Percentiles rank a stretch among this genome's conserved stretches.
Evolutionary conservation across 176 grass and related monocot species (phyloP).

Genomic region (Oryza glaberrima): DNA sequence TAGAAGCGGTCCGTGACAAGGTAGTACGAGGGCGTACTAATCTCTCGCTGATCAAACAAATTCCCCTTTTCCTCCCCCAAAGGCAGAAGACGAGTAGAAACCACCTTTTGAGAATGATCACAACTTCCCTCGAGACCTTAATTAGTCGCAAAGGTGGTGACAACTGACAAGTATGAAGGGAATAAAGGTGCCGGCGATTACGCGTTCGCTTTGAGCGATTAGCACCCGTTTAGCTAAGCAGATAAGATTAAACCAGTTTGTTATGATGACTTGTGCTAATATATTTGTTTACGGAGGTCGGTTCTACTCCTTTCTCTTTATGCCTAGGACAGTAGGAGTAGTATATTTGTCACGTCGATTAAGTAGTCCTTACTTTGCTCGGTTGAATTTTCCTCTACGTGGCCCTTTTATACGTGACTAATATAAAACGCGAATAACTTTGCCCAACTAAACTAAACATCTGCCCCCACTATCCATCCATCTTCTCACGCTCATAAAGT

Average conservation of each 20-base stretch:
- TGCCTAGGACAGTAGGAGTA: neutral
- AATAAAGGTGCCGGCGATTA: slow-evolving; percentile 55
- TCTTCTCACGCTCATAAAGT: neutral
- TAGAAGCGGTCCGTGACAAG: slow-evolving; percentile 20
- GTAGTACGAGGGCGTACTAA: neutral
- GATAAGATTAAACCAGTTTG: slow-evolving; percentile 7
- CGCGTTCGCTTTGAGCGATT: slow-evolving; percentile 34
- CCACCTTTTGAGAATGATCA: slow-evolving; percentile 22
- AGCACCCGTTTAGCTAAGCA: neutral
- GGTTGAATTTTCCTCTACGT: slow-evolving; percentile 10
- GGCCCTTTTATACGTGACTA: neutral
- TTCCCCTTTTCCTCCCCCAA: slow-evolving; percentile 18
- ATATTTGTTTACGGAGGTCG: neutral
- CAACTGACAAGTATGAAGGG: slow-evolving; percentile 36
- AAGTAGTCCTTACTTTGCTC: neutral
- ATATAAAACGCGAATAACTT: slow-evolving; percentile 19
- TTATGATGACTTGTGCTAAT: slow-evolving; percentile 12
- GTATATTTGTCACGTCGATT: slow-evolving; percentile 14
- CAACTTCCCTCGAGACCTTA: neutral
- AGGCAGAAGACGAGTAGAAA: slow-evolving; percentile 24
- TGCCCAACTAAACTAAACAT: neutral
- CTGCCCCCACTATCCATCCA: too few relatives aligned
- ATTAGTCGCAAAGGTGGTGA: slow-evolving; percentile 40
- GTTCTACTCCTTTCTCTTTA: neutral
- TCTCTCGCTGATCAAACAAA: neutral